Evolutionary conservation across 83 land plant genomes (phyloP).

Genomic region (Picea abies): DNA sequence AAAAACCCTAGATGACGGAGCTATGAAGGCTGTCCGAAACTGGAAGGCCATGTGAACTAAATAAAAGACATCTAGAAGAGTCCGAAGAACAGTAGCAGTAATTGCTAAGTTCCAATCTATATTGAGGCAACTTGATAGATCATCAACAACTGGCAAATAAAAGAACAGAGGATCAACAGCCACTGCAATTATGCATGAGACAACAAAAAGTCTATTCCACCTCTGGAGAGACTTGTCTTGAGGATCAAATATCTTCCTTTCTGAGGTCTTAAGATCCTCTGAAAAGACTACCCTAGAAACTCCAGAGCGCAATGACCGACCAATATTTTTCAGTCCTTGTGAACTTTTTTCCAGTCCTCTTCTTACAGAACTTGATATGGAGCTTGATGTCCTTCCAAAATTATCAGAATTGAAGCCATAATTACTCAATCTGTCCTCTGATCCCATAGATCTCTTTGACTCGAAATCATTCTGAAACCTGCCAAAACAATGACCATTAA

Average conservation of each 20-base stretch:
- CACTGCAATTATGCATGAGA: conserved; percentile 75
- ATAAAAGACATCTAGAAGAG: conserved; percentile 75
- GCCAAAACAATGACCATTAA: neutral
- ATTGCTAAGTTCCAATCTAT: conserved; percentile 56
- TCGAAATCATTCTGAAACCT: conserved; percentile 57
- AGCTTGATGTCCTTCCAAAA: conserved; percentile 18
- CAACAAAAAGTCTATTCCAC: conserved; percentile 75
- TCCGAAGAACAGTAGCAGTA: conserved; percentile 66
- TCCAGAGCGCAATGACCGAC: conserved; percentile 64
- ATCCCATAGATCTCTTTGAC: conserved; percentile 30
- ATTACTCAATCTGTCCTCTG: conserved; percentile 38
- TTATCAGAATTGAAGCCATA: conserved; percentile 40
- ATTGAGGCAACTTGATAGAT: conserved; percentile 45
- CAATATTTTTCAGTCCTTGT: conserved; percentile 62
- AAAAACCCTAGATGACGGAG: conserved; percentile 90
- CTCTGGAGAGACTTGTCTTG: conserved; percentile 61
- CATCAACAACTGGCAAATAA: conserved; percentile 59
- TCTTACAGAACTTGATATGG: conserved; percentile 37
- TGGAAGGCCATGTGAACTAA: conserved; percentile 84
- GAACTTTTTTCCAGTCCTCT: conserved; percentile 65
- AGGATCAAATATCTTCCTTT: conserved; percentile 77
- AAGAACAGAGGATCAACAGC: conserved; percentile 86
- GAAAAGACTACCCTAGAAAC: conserved; percentile 64
- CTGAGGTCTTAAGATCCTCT: conserved; percentile 73
- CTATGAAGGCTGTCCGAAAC: conserved; percentile 88